Conservation (phyloP, 176 grass and related monocot species). For the Rhynchospora pubera region DNA sequence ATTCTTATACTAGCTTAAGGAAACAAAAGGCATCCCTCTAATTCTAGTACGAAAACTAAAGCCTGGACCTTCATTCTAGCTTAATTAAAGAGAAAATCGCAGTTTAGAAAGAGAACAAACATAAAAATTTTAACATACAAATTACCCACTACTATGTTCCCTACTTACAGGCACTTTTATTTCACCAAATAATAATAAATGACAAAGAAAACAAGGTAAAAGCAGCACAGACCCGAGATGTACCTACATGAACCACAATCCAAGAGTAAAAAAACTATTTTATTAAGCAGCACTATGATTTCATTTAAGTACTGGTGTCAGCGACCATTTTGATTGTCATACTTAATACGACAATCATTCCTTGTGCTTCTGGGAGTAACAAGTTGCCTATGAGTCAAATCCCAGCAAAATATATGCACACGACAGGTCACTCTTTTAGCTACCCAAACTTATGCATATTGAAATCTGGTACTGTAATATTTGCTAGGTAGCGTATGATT, state of each 20-base stretch:
- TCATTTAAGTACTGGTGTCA: not conserved
- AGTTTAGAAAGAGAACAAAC: not conserved
- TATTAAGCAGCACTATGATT: not conserved
- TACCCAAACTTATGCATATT: not conserved
- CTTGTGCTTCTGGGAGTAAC: not conserved
- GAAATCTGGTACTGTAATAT: not conserved
- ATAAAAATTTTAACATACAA: not conserved
- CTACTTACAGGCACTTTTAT: not conserved
- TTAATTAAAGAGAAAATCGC: not conserved
- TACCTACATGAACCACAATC: not conserved
- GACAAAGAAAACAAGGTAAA: not conserved
- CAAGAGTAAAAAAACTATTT: not conserved
- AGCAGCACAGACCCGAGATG: not conserved
- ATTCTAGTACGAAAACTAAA: too few relatives aligned
- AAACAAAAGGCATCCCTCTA: too few relatives aligned
- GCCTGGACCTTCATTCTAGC: too few relatives aligned
- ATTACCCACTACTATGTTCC: not conserved
- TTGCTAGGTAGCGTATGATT: not conserved
- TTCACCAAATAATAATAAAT: constrained; percentile 1
- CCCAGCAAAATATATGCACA: not conserved
- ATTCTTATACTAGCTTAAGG: not conserved
- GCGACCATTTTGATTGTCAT: not conserved
- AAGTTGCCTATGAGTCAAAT: not conserved
- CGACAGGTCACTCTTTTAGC: not conserved
- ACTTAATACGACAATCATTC: not conserved